A percentile compares a stretch with the other conserved stretches of the same genome.
These are phyloP conservation scores for Rhododendron griersonianum DNA, from an alignment of 148 eudicot species.

Conservation along the genomic window DNA sequence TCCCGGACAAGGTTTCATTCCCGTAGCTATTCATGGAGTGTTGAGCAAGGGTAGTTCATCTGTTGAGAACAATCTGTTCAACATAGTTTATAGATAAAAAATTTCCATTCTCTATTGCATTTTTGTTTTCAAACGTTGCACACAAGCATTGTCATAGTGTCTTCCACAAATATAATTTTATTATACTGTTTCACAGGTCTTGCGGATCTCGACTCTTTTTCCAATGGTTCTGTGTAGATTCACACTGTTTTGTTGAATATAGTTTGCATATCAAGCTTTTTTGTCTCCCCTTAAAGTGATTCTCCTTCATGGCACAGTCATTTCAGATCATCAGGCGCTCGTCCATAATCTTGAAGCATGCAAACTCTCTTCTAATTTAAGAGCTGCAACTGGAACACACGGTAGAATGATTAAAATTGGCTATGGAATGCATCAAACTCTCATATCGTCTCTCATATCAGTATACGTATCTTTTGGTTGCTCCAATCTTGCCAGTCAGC, in stretches of 20 bases:
- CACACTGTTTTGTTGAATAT: background rate
- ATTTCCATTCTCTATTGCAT: background rate
- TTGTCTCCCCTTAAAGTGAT: background rate
- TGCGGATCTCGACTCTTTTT: background rate
- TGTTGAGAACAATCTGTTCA: background rate
- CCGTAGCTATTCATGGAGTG: background rate
- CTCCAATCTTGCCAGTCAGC: slow-evolving; percentile 30
- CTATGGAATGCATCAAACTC: slow-evolving; percentile 32
- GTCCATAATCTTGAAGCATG: slow-evolving; percentile 38
- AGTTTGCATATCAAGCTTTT: background rate
- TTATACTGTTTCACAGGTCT: no score
- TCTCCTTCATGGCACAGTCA: background rate
- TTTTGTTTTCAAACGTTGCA: background rate
- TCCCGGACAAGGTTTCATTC: background rate
- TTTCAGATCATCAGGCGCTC: slow-evolving; percentile 40
- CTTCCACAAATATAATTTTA: background rate
- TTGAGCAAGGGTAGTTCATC: background rate
- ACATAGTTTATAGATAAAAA: no score
- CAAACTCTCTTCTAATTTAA: slow-evolving; percentile 27
- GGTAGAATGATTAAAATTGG: slow-evolving; percentile 51
- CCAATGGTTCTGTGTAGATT: background rate
- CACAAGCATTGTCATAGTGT: background rate
- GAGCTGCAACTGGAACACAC: slow-evolving; percentile 29
- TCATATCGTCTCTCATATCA: slow-evolving; percentile 30
- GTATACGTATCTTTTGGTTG: slow-evolving; percentile 30